Evolutionary conservation across 306 rosid species (phyloP), one percentile per base, ranked within the genome.

Genomic region (Cicer pinnatifidum): DNA sequence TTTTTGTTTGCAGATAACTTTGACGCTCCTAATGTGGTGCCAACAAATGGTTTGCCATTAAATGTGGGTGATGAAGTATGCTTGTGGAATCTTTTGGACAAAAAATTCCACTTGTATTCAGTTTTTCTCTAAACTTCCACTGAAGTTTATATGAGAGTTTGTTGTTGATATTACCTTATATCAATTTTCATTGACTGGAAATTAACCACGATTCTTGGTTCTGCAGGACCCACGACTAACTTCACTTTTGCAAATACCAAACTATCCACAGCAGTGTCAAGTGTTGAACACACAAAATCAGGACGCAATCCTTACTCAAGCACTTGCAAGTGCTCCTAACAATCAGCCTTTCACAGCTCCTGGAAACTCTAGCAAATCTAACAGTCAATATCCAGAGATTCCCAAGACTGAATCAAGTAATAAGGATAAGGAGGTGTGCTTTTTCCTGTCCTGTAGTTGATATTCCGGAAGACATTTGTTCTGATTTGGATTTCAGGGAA

Each of bases 201-300:
- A 44, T 53, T 82, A 57, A 65, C 57, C 47, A 56, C 33, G 62
- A 5, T 23, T 20, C 47, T 13, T 8, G 61, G 75, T 10, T 76
- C 12, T 17, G 57, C 71, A 66, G 81, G 46, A 68, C 50, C 80
- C 65, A 73, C 59, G 51, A 44, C 61, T 76, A 38, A 71, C 75
- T 47, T 71, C 87, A 72, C 67, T 63, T 81, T 44, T 82, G 78
- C 84, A 81, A 73, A 80, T 63, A 60, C 82, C 71, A 60, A 77
- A 80, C 45, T 51, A 23, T 70, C 69, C 6, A 15, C 83, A 71
- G 8, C 82, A 53, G n/a, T 16, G 28, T 68, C 82, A 80, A 62
- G 71, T 41, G 13, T 58, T 56, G 50, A 60, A 51, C 43, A 7
- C 70, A 60, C 89, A 85, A 68, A 56, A 69, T 68, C 81, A 59